Conservation (phyloP, 805 yeast species). For the Priceomyces castillae region DNA sequence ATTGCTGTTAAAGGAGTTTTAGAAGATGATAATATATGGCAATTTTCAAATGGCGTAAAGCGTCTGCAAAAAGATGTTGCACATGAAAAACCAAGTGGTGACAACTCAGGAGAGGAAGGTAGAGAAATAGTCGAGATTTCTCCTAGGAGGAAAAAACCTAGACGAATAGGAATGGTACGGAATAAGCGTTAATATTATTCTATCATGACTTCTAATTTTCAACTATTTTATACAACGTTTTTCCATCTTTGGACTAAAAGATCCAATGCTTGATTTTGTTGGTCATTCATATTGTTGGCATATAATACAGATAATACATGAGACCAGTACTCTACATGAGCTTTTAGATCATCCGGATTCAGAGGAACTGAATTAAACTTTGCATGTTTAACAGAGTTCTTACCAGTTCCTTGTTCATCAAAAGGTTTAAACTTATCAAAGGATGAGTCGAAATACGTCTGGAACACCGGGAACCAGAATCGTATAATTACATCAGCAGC, state of each 20-base stretch:
- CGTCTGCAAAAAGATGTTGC: too few relatives aligned
- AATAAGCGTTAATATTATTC: constrained; percentile 1
- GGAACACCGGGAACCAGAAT: constrained; percentile 58
- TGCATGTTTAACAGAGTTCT: constrained; percentile 19
- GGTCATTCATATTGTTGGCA: constrained; percentile 21
- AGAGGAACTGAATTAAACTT: constrained; percentile 24
- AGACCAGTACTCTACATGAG: constrained; percentile 52
- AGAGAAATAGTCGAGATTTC: not conserved
- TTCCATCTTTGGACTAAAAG: constrained; percentile 34
- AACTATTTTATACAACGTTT: constrained; percentile 2
- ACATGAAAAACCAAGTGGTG: too few relatives aligned
- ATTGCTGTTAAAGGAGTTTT: not conserved
- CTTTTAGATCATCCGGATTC: constrained; percentile 13
- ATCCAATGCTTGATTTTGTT: constrained; percentile 28
- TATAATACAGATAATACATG: constrained; percentile 44
- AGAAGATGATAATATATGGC: not conserved
- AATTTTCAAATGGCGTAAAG: not conserved
- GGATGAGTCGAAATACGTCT: constrained; percentile 38
- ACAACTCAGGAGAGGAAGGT: not conserved
- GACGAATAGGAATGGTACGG: constrained; percentile 7
- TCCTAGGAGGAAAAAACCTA: constrained; percentile 7
- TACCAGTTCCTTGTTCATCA: constrained; percentile 11
- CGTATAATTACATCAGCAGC: constrained; percentile 42
- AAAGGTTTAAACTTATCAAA: constrained; percentile 17
- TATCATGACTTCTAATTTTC: not conserved